Percentiles rank a stretch among this genome's conserved stretches.
Conservation (phyloP, 2,329 filamentous ascomycete genomes). For the Coleophoma eucalyptorum region DNA sequence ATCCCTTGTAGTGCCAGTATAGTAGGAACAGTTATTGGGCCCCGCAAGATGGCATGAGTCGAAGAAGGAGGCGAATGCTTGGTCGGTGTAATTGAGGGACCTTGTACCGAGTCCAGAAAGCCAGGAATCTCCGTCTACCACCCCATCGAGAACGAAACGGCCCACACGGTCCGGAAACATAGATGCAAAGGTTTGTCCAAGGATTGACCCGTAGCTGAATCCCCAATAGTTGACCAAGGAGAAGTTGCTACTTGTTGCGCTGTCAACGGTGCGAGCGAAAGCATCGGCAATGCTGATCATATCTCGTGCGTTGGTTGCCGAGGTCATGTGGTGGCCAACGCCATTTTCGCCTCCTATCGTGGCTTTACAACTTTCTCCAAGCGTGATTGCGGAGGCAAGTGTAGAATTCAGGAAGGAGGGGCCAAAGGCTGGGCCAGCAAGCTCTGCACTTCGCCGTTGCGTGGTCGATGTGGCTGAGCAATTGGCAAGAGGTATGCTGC, state of each 20-base stretch:
- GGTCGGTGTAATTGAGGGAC: slow-evolving; percentile 15
- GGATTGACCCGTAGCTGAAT: slow-evolving; percentile 42
- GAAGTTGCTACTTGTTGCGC: slow-evolving; percentile 3
- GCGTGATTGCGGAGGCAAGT: slow-evolving; percentile 34
- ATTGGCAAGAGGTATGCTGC: slow-evolving; percentile 41
- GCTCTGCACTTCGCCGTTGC: background rate
- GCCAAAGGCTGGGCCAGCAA: background rate
- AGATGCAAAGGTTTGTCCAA: slow-evolving; percentile 38
- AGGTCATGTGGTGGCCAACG: slow-evolving; percentile 30
- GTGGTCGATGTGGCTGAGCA: slow-evolving; percentile 30
- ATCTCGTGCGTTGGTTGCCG: slow-evolving; percentile 25
- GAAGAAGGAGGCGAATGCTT: slow-evolving; percentile 17
- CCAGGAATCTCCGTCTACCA: slow-evolving; percentile 18
- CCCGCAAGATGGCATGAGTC: slow-evolving; percentile 29
- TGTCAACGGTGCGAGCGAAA: slow-evolving; percentile 14
- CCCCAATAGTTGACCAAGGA: slow-evolving; percentile 41
- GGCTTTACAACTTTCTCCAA: slow-evolving; percentile 40
- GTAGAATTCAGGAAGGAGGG: slow-evolving; percentile 35
- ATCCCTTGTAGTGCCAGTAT: slow-evolving; percentile 13
- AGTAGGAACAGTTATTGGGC: slow-evolving; percentile 14
- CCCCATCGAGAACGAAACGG: slow-evolving; percentile 29
- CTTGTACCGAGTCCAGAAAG: slow-evolving; percentile 31
- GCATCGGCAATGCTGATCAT: slow-evolving; percentile 28
- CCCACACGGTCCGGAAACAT: slow-evolving; percentile 38
- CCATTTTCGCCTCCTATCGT: slow-evolving; percentile 35